Evolutionary conservation across 805 yeast species (phyloP).

Genomic region (Lachancea sp.): DNA sequence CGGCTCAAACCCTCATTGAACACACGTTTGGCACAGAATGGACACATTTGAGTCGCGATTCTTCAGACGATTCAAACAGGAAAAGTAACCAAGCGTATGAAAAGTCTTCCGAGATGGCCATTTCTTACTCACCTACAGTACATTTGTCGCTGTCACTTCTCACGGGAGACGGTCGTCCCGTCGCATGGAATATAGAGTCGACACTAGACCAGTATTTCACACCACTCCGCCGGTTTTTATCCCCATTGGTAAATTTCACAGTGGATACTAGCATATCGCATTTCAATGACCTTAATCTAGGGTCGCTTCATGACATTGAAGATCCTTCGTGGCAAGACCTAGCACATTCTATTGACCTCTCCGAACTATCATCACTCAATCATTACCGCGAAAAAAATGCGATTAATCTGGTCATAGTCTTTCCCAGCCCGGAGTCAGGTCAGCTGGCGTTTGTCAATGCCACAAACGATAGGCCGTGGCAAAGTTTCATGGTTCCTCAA

Average conservation of each 20-base stretch:
- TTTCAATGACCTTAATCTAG: slow-evolving; percentile 37
- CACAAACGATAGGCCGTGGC: slow-evolving; percentile 16
- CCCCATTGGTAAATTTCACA: slow-evolving; percentile 59
- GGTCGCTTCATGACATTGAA: slow-evolving; percentile 19
- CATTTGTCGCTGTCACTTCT: slow-evolving; percentile 73
- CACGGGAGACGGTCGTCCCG: slow-evolving; percentile 58
- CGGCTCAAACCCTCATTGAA: slow-evolving; percentile 46
- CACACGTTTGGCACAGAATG: slow-evolving; percentile 42
- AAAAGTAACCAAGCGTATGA: not conserved
- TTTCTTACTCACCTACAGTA: slow-evolving; percentile 48
- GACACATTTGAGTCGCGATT: slow-evolving; percentile 18
- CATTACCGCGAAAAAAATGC: slow-evolving; percentile 57
- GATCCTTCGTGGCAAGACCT: slow-evolving; percentile 47
- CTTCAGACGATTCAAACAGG: not conserved
- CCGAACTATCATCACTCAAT: slow-evolving; percentile 55
- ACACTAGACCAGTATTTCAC: slow-evolving; percentile 45
- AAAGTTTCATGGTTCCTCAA: slow-evolving; percentile 66
- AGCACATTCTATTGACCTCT: slow-evolving; percentile 73
- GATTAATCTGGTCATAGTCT: slow-evolving; percentile 56
- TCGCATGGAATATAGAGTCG: slow-evolving; percentile 66
- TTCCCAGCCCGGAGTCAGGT: slow-evolving; percentile 31
- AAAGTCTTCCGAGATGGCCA: slow-evolving; percentile 20
- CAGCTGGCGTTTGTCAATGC: slow-evolving; percentile 36
- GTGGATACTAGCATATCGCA: slow-evolving; percentile 75
- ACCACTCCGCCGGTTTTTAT: slow-evolving; percentile 49